Evolutionary conservation across 2,329 filamentous ascomycete genomes (phyloP), one percentile per base, ranked within the genome.

Genomic region (Furcasterigmium furcatum): DNA sequence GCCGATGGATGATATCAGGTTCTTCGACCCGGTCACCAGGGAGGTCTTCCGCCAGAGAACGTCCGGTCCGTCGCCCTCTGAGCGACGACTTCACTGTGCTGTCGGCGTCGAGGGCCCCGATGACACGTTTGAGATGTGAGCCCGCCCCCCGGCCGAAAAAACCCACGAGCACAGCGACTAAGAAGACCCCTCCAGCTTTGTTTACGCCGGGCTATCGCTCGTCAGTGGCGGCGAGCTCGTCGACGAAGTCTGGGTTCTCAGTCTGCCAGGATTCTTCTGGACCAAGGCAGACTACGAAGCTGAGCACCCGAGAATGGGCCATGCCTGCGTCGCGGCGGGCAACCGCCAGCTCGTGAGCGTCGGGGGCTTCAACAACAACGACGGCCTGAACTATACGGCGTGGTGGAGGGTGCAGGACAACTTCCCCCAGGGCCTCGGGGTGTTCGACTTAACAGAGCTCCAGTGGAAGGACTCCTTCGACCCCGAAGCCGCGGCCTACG

Each of bases 331-430:
- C 5, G 51, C 67, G 4, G 57, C 68, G 16, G 65, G 64, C 5
- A n/a, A n/a, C n/a, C 53, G 67, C 19, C 68, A 72, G 48, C 64
- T 72, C 66, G 45, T 73, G 2, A 61, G 60, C 16, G 50, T 66
- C 9, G 68, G 68, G 16, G 70, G 70, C 7, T 51, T 55, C 9
- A n/a, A n/a, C n/a, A n/a, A n/a, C n/a, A 58, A 65, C 34, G 55
- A 54, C 19, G 53, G 50, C 25, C 49, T 51, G 16, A 50, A 48
- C 3, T 55, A 52, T 18, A 54, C 50, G 9, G 52, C 52, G 10
- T 48, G 51, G 8, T 45, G 56, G 22, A 48, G 45, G 8, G 59
- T 59, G 8, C 46, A 52, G 9, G 66, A 69, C 41, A 61, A 60
- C 1, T 69, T 64, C 62, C 46, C 49, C 5, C 59, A 64, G 29